phyloP scores from a whole-genome alignment of 2,329 filamentous ascomycete species.

The Cladosporium halotolerans region DNA sequence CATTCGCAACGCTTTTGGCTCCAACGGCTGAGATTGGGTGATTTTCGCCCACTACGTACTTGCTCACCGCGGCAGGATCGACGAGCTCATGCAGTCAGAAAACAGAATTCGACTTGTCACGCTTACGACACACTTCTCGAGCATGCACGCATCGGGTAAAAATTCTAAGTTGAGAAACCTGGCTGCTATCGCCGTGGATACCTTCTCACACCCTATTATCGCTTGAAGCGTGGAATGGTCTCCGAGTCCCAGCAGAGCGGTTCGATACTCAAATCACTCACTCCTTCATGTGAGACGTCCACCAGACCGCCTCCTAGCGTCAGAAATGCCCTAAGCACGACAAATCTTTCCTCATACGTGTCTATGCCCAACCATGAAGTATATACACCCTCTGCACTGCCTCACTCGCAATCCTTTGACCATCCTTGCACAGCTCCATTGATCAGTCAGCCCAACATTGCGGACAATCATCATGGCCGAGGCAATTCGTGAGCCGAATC shows the following conservation, averaged over 20 bases:
- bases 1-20: too few relatives aligned
- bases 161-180: too few relatives aligned
- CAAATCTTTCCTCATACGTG: not conserved
- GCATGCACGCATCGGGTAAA: too few relatives aligned
- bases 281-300: not conserved
- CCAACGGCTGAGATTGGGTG: too few relatives aligned
- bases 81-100: too few relatives aligned
- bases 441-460: not conserved
- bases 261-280: not conserved
- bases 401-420: not conserved
- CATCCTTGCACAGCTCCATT: not conserved
- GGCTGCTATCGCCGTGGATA: too few relatives aligned
- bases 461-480: not conserved
- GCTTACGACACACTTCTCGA: too few relatives aligned
- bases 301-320: not conserved
- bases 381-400: constrained; percentile 2
- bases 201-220: too few relatives aligned
- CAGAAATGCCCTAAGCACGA: not conserved
- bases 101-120: too few relatives aligned
- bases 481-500: not conserved
- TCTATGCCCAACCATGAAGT: not conserved
- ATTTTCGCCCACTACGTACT: too few relatives aligned
- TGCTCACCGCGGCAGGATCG: too few relatives aligned
- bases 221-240: too few relatives aligned
- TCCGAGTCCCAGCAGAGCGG: not conserved